A percentile compares a stretch with the other conserved stretches of the same genome.
These are phyloP conservation scores for Boletus calvinii DNA, from an alignment of 1,284 basidiomycete species.

Conservation along the genomic window DNA sequence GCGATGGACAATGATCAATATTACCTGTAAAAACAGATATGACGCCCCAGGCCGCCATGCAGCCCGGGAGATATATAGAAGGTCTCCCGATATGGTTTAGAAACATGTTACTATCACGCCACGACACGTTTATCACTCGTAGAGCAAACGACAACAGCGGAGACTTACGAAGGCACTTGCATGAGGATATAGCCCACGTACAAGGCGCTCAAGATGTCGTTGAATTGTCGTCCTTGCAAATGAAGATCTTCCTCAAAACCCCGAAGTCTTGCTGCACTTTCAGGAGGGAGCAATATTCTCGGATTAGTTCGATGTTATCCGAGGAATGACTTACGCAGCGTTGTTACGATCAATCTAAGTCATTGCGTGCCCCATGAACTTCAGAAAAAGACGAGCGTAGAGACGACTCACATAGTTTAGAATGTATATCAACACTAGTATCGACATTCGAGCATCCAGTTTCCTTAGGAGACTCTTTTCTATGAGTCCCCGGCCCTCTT, in stretches of 20 bases:
- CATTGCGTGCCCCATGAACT: background rate
- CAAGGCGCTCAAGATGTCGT: conserved; percentile 69
- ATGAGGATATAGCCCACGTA: conserved; percentile 69
- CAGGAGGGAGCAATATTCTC: conserved; percentile 1
- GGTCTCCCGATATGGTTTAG: conserved; percentile 71
- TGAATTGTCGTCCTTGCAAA: conserved; percentile 53
- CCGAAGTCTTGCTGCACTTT: conserved; percentile 30
- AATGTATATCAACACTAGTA: conserved; percentile 55
- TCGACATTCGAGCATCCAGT: conserved; percentile 48
- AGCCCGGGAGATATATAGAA: conserved; percentile 70
- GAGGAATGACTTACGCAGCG: conserved; percentile 45
- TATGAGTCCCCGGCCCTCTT: conserved; percentile 6
- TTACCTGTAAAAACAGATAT: conserved; percentile 63
- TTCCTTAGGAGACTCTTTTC: conserved; percentile 29
- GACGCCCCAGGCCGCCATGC: conserved; percentile 73
- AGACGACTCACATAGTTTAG: conserved; percentile 49
- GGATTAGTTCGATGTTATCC: conserved; percentile 1
- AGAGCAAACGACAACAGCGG: background rate
- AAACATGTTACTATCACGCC: conserved; percentile 61
- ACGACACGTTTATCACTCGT: background rate
- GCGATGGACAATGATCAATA: background rate
- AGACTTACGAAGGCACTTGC: conserved; percentile 51
- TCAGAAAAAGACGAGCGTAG: background rate
- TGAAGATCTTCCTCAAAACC: conserved; percentile 34
- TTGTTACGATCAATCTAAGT: conserved; percentile 68